Percentiles rank a stretch among this genome's conserved stretches.
These are phyloP conservation scores for Cynanchum wilfordii DNA, from an alignment of 257 asterid genomes.

Conservation along the genomic window DNA sequence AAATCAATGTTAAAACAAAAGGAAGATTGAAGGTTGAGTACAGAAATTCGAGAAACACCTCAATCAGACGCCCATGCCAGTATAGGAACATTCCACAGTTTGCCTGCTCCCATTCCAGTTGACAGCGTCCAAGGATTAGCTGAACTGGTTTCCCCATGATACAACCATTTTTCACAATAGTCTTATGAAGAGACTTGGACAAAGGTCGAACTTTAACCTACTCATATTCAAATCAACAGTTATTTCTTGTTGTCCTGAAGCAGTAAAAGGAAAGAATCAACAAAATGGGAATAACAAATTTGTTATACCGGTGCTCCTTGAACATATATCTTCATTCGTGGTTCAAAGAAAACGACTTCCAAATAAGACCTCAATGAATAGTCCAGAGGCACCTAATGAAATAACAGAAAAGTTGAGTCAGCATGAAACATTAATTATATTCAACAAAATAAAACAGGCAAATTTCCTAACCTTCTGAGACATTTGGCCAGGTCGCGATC, in stretches of 20 bases:
- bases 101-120: conserved; percentile 69
- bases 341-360: conserved; percentile 78
- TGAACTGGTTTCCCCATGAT: conserved; percentile 50
- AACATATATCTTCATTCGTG: conserved; percentile 72
- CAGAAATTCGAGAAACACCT: conserved; percentile 36
- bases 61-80: conserved; percentile 89
- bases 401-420: conserved; percentile 7
- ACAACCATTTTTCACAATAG: conserved; percentile 43
- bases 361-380: conserved; percentile 62
- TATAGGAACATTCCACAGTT: conserved; percentile 76
- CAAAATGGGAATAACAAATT: not conserved
- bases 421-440: conserved; percentile 2
- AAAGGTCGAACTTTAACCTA: conserved; percentile 66
- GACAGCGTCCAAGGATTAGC: conserved; percentile 61
- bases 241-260: not conserved
- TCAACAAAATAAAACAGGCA: conserved; percentile 5
- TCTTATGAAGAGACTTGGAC: conserved; percentile 59
- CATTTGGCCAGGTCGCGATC: conserved; percentile 86
- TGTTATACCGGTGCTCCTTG: conserved; percentile 60
- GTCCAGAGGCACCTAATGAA: conserved; percentile 69
- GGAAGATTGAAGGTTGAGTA: not conserved
- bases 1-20: not conserved
- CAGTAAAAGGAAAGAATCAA: not conserved
- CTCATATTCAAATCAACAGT: not conserved
- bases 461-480: conserved; percentile 32